A percentile compares a stretch with the other conserved stretches of the same genome.
Evolutionary conservation across 257 asterid species (phyloP).

Genomic region (Solanum chilense): DNA sequence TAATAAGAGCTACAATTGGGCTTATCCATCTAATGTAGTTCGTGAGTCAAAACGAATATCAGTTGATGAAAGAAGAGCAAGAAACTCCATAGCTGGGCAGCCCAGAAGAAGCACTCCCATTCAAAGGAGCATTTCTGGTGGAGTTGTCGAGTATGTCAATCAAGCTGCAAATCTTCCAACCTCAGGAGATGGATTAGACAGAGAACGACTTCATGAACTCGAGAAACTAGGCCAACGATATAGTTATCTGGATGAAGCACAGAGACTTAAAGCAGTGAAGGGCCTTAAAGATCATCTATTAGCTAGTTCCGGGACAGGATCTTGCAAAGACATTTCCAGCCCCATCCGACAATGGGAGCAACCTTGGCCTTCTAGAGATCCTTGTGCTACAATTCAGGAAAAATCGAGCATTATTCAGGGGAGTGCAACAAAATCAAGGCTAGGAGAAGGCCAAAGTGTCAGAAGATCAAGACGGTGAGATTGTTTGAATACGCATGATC

Average conservation of each 20-base stretch:
- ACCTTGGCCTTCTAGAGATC: slow-evolving; percentile 38
- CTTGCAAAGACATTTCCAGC: slow-evolving; percentile 19
- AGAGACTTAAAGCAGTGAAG: slow-evolving; percentile 33
- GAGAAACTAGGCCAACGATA: slow-evolving; percentile 44
- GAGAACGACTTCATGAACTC: slow-evolving; percentile 25
- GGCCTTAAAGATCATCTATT: slow-evolving; percentile 43
- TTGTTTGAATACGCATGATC: not conserved
- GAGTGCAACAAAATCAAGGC: slow-evolving; percentile 40
- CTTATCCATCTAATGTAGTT: slow-evolving; percentile 11
- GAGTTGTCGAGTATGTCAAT: slow-evolving; percentile 39
- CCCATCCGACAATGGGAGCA: slow-evolving; percentile 41
- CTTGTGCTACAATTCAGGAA: slow-evolving; percentile 18
- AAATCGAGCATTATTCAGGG: slow-evolving; percentile 16
- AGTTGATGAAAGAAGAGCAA: slow-evolving; percentile 23
- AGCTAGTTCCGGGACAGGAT: slow-evolving; percentile 31
- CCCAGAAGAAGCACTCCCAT: slow-evolving; percentile 36
- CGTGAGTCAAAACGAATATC: slow-evolving; percentile 12
- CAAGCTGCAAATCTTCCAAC: slow-evolving; percentile 19
- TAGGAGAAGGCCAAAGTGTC: slow-evolving; percentile 32
- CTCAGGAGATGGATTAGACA: slow-evolving; percentile 18
- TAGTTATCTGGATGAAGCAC: slow-evolving; percentile 34
- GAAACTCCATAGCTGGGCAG: slow-evolving; percentile 36
- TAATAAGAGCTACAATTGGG: slow-evolving; percentile 31
- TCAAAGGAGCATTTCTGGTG: slow-evolving; percentile 61
- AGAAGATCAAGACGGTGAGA: slow-evolving; percentile 61